phyloP scores from a whole-genome alignment of 75 land plant genomes.

The Larix kaempferi region DNA sequence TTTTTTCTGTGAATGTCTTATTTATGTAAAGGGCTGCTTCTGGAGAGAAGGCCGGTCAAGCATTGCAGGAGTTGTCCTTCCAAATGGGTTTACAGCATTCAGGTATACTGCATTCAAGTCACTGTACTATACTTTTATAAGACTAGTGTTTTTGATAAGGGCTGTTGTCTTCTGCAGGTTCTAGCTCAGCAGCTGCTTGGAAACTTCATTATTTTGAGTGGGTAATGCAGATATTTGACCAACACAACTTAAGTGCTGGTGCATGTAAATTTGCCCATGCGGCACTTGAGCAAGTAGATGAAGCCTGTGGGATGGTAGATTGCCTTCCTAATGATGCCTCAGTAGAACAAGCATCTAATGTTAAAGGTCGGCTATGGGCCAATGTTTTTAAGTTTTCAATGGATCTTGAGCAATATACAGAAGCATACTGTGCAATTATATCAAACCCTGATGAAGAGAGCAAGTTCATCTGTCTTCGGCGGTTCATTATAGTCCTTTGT shows the following conservation, averaged over 20 bases:
- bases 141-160: conserved; percentile 14
- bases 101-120: conserved; percentile 11
- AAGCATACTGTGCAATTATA: conserved; percentile 92
- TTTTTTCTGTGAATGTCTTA: neutral
- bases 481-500: conserved; percentile 83
- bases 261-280: conserved; percentile 95
- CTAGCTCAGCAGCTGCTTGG: conserved; percentile 56
- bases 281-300: conserved; percentile 94
- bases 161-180: conserved; percentile 23
- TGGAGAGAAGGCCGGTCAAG: conserved; percentile 37
- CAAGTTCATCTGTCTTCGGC: conserved; percentile 78
- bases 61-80: conserved; percentile 38
- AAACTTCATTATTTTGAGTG: conserved; percentile 89
- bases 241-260: conserved; percentile 74
- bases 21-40: conserved; percentile 45
- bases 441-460: conserved; percentile 97
- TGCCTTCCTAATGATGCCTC: conserved; percentile 6
- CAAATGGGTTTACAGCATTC: conserved; percentile 33
- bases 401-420: conserved; percentile 63
- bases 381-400: conserved; percentile 84
- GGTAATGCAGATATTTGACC: conserved; percentile 98
- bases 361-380: conserved; percentile 91
- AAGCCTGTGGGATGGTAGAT: conserved; percentile 33
- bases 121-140: neutral
- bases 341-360: conserved; percentile 30